Evolutionary conservation across 2,329 filamentous ascomycete genomes (phyloP).

Genomic region (Chalaropsis ovoidea): DNA sequence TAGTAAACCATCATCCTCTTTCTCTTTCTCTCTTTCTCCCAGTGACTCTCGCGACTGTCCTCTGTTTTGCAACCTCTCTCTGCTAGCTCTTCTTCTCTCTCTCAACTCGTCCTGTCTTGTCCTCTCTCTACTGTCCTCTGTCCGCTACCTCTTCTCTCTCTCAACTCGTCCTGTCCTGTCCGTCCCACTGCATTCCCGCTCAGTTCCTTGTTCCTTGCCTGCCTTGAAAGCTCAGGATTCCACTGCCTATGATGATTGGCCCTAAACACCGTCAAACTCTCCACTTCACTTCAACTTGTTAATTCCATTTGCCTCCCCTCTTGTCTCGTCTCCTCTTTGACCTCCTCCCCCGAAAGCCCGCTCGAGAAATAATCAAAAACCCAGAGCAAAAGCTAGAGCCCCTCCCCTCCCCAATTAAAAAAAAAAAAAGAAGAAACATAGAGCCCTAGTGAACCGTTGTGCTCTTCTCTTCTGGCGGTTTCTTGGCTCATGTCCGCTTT

Average conservation of each 20-base stretch:
- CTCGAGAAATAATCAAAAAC: conserved; percentile 1
- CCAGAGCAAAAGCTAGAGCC: conserved; percentile 8
- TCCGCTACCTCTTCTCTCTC: not conserved
- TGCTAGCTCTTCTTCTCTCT: not conserved
- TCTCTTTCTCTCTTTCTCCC: not conserved
- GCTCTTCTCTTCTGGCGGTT: not conserved
- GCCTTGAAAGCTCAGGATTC: not conserved
- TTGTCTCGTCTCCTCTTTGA: conserved; percentile 7
- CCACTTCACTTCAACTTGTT: conserved; percentile 5
- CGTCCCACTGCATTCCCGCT: not conserved
- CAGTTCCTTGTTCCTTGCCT: not conserved
- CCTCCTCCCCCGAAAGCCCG: not conserved
- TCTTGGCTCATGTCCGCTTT: conserved; percentile 4
- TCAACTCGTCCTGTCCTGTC: not conserved
- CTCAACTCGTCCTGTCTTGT: not conserved
- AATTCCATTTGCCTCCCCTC: conserved; percentile 11
- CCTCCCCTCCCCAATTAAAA: not conserved
- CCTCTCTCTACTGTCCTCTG: not conserved
- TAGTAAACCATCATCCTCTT: not conserved
- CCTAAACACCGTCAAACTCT: conserved; percentile 1
- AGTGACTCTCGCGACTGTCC: not conserved
- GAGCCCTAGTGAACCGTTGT: not conserved
- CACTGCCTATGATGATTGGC: conserved; percentile 1
- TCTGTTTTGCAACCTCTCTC: not conserved
- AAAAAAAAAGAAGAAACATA: not conserved